Evolutionary conservation across 768 basidiomycete species (phyloP).

Genomic region (Sistotremastrum niveocremeum): DNA sequence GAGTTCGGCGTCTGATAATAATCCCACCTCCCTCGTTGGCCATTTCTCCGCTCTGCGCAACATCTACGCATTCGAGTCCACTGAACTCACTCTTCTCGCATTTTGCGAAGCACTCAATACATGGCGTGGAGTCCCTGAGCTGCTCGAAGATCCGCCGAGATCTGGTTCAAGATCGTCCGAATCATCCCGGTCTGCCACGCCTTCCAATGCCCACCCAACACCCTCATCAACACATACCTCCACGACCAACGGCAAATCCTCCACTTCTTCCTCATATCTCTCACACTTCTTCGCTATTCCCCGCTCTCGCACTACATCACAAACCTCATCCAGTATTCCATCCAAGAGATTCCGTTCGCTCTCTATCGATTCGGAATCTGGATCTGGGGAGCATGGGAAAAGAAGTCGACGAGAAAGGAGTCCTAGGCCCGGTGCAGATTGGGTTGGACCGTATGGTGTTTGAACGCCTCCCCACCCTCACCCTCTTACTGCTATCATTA

Average conservation of each 20-base stretch:
- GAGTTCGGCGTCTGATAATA: not conserved
- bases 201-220: slow-evolving; percentile 3
- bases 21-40: slow-evolving; percentile 43
- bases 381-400: not conserved
- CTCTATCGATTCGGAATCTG: not conserved
- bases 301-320: not conserved
- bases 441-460: slow-evolving; percentile 8
- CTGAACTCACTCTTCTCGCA: slow-evolving; percentile 63
- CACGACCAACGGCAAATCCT: too few species aligned
- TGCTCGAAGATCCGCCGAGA: slow-evolving; percentile 18
- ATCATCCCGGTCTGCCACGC: not conserved
- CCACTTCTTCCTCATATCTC: not conserved
- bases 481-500: too few species aligned
- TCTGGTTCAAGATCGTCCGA: not conserved
- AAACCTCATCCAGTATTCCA: slow-evolving; percentile 1
- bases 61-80: slow-evolving; percentile 31
- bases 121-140: slow-evolving; percentile 78
- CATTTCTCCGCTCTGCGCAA: slow-evolving; percentile 44
- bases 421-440: not conserved
- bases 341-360: not conserved
- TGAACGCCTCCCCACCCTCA: not conserved
- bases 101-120: slow-evolving; percentile 73
- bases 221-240: slow-evolving; percentile 1
- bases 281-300: not conserved
- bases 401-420: not conserved